phyloP scores from a whole-genome alignment of 192 early-diverging fungal genomes.

The Coemansia sp. region DNA sequence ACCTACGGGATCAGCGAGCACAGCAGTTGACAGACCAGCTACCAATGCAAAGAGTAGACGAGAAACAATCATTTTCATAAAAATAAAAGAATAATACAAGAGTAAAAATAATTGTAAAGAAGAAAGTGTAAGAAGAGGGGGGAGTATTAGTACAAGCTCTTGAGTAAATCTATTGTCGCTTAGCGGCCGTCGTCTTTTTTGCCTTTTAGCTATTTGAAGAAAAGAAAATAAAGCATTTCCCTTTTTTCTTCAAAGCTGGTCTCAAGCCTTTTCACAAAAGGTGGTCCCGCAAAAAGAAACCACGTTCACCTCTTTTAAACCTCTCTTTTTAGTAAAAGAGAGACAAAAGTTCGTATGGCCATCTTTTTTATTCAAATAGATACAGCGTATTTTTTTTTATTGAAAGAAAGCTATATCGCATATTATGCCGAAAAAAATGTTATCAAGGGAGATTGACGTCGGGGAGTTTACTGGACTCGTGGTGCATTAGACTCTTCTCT shows the following conservation, averaged over 20 bases:
- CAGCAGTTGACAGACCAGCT: conserved; percentile 29
- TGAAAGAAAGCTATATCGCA: no score
- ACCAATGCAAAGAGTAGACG: conserved; percentile 8
- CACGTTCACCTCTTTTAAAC: no score
- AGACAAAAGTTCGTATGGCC: no score
- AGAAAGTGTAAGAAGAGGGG: not conserved
- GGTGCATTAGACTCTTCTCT: conserved; percentile 28
- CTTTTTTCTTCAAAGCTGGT: no score
- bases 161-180: not conserved
- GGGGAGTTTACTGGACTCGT: conserved; percentile 29
- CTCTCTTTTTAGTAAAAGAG: no score
- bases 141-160: not conserved
- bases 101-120: conserved; percentile 2
- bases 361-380: not conserved
- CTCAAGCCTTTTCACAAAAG: no score
- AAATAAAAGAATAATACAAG: not conserved
- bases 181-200: not conserved
- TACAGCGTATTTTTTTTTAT: no score
- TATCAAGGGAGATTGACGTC: conserved; percentile 20
- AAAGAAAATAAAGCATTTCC: not conserved
- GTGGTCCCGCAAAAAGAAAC: not conserved
- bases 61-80: conserved; percentile 8
- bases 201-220: not conserved
- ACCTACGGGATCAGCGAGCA: not conserved
- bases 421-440: no score